A percentile compares a stretch with the other conserved stretches of the same genome.
Evolutionary conservation across 108 stramenopile species (phyloP).

Genomic region (Skeletonema costatum): DNA sequence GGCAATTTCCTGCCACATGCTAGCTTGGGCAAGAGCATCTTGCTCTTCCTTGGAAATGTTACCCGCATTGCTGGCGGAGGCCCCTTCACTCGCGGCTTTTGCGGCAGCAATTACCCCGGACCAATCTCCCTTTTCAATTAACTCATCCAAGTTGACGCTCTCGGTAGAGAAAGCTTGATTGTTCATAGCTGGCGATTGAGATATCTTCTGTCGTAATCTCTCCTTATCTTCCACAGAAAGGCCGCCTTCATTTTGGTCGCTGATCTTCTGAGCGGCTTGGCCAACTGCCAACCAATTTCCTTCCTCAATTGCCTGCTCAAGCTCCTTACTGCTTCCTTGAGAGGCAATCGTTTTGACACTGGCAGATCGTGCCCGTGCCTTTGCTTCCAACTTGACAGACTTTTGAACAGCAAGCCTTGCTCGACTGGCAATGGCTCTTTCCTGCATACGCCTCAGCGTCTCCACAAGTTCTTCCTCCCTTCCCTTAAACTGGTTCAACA

Average conservation of each 20-base stretch:
- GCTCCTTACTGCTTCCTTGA: constrained; percentile 40
- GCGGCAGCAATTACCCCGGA: constrained; percentile 79
- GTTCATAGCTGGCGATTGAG: constrained; percentile 29
- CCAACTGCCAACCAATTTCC: constrained; percentile 92
- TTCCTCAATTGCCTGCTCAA: constrained; percentile 74
- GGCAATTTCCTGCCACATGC: constrained; percentile 84
- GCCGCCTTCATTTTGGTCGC: constrained; percentile 35
- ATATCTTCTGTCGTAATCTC: constrained; percentile 33
- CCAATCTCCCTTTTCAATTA: constrained; percentile 88
- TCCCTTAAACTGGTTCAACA: constrained; percentile 88
- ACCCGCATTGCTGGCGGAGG: constrained; percentile 3
- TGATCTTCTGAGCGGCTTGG: constrained; percentile 68
- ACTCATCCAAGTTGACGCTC: constrained; percentile 66
- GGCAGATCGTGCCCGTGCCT: constrained; percentile 24
- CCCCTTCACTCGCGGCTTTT: constrained; percentile 45
- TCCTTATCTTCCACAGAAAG: constrained; percentile 42
- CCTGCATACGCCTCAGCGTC: constrained; percentile 87
- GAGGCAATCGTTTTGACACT: constrained; percentile 24
- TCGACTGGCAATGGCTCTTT: constrained; percentile 77
- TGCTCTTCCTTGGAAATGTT: constrained; percentile 70
- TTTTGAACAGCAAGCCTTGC: constrained; percentile 75
- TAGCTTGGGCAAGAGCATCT: constrained; percentile 83
- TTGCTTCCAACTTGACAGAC: constrained; percentile 77
- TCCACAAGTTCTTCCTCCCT: constrained; percentile 91
- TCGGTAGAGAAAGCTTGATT: constrained; percentile 28